Conservation (phyloP, 495 filamentous ascomycete species). For the Neurospora sp. region DNA sequence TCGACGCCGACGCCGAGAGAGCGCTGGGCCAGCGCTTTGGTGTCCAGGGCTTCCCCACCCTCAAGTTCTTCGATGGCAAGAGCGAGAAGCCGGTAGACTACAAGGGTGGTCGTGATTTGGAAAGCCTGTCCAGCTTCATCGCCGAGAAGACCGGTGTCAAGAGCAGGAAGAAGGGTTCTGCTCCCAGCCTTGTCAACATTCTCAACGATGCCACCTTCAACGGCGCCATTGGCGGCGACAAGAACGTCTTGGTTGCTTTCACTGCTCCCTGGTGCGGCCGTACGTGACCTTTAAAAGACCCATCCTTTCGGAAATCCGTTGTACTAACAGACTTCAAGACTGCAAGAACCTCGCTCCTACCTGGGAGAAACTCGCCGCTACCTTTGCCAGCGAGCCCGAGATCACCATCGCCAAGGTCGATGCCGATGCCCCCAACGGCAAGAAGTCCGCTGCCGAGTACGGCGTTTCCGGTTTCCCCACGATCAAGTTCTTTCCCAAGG, state of each 20-base stretch:
- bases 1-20: conserved; percentile 87
- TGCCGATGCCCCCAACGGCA: conserved; percentile 76
- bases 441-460: conserved; percentile 64
- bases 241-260: conserved; percentile 91
- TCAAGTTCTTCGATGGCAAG: conserved; percentile 98
- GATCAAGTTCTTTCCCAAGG: conserved; percentile 95
- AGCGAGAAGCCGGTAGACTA: conserved; percentile 81
- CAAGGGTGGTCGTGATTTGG: conserved; percentile 76
- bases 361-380: conserved; percentile 79
- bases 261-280: conserved; percentile 96
- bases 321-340: conserved; percentile 48
- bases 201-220: conserved; percentile 74
- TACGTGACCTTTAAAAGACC: conserved; percentile 40
- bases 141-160: conserved; percentile 80
- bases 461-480: conserved; percentile 83
- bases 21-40: conserved; percentile 74
- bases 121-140: conserved; percentile 72
- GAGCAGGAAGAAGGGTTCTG: conserved; percentile 56
- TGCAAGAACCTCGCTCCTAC: conserved; percentile 89
- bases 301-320: no score
- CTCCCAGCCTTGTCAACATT: conserved; percentile 63
- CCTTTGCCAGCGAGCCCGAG: conserved; percentile 65
- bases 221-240: conserved; percentile 66
- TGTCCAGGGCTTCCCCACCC: conserved; percentile 87
- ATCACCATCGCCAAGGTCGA: conserved; percentile 92